These are phyloP conservation scores for Plasmodiophora brassicae DNA, from an alignment of 208 protist genomes.

Conservation along the genomic window DNA sequence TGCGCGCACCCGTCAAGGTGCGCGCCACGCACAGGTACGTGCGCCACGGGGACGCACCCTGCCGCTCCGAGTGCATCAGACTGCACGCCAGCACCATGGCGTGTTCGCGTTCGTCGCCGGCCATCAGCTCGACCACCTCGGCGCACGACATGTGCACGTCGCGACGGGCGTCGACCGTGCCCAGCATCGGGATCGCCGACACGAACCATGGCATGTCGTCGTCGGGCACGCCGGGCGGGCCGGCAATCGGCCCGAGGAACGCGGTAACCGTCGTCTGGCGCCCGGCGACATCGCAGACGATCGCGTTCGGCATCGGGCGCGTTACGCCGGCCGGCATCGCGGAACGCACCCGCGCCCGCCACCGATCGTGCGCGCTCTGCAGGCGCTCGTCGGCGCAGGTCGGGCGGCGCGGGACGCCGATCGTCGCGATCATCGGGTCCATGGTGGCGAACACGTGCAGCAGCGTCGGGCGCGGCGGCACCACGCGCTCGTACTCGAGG, in stretches of 20 bases:
- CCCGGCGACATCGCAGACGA: neutral
- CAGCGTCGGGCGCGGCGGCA: neutral
- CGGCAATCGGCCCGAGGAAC: neutral
- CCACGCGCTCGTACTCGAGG: neutral
- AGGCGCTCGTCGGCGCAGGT: neutral
- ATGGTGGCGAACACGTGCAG: slow-evolving; percentile 1
- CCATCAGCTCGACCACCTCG: neutral
- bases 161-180: neutral
- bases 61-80: neutral
- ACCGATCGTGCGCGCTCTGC: neutral
- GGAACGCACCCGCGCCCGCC: neutral
- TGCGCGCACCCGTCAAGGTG: neutral
- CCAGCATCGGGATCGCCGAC: neutral
- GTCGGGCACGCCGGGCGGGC: neutral
- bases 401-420: neutral
- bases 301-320: neutral
- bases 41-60: neutral
- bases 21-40: neutral
- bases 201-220: neutral
- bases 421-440: neutral
- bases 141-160: neutral
- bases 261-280: neutral
- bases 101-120: neutral
- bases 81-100: neutral
- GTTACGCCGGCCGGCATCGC: neutral